phyloP scores from a whole-genome alignment of 176 grass and related monocot species.

The Oropetium thomaeum region DNA sequence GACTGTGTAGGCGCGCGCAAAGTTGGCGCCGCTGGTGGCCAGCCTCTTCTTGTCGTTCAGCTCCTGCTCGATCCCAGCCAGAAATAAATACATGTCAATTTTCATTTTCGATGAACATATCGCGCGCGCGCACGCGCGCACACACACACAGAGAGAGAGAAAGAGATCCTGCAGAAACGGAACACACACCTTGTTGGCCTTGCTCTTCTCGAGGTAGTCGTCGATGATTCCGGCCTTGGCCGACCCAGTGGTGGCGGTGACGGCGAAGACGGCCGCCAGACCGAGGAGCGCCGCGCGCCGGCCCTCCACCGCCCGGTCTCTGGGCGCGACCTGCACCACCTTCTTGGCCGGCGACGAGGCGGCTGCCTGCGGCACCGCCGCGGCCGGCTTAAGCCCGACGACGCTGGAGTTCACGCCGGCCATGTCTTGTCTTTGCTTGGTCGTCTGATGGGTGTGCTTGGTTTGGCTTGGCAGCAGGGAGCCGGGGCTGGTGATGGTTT shows the following conservation, averaged over 20 bases:
- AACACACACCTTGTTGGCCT: slow-evolving; percentile 78
- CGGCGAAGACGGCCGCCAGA: slow-evolving; percentile 62
- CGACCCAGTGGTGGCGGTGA: slow-evolving; percentile 29
- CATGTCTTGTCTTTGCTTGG: slow-evolving; percentile 26
- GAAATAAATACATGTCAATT: neutral
- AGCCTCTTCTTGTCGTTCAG: slow-evolving; percentile 95
- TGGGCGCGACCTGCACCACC: slow-evolving; percentile 31
- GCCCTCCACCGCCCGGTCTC: too few species aligned
- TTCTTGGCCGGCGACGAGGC: slow-evolving; percentile 5
- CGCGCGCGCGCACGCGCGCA: too few species aligned
- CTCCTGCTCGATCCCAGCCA: slow-evolving; percentile 60
- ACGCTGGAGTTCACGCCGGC: slow-evolving; percentile 65
- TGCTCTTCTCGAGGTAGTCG: slow-evolving; percentile 98
- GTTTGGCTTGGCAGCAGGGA: neutral
- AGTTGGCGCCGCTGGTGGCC: slow-evolving; percentile 81
- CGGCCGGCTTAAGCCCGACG: slow-evolving; percentile 57
- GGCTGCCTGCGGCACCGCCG: slow-evolving; percentile 41
- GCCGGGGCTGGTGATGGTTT: slow-evolving; percentile 28
- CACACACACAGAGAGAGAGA: too few species aligned
- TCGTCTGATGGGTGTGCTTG: neutral
- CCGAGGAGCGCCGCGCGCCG: slow-evolving; percentile 67
- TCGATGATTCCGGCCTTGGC: slow-evolving; percentile 71
- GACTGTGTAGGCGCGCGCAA: slow-evolving; percentile 86
- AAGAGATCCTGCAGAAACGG: too few species aligned
- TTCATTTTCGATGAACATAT: too few species aligned